Evolutionary conservation across 1,139 yeast species (phyloP).

Genomic region (Saccharomyces hybrid): DNA sequence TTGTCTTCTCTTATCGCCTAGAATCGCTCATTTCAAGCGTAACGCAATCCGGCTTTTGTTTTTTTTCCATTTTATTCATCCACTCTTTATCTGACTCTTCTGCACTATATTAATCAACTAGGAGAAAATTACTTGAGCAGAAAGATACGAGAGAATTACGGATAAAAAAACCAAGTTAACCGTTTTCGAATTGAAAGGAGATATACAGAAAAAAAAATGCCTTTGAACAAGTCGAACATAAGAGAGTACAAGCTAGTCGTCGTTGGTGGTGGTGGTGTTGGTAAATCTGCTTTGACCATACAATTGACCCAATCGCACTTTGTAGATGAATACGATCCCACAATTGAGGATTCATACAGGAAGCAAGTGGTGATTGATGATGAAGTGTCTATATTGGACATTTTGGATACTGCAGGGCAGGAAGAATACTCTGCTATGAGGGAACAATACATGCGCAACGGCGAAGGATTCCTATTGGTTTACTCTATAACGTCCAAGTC

Average conservation of each 20-base stretch:
- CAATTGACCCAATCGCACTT: constrained; percentile 86
- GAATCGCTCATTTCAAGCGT: not conserved
- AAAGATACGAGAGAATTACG: not conserved
- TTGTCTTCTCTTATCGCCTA: not conserved
- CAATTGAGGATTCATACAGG: constrained; percentile 86
- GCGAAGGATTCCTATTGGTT: constrained; percentile 82
- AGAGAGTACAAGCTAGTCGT: constrained; percentile 83
- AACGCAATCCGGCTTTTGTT: not conserved
- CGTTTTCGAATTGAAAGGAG: not conserved
- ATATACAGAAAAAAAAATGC: constrained; percentile 6
- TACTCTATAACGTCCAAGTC: constrained; percentile 76
- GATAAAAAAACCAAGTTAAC: not conserved
- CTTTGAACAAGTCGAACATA: constrained; percentile 24
- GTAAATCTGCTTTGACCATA: constrained; percentile 91
- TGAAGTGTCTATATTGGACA: constrained; percentile 71
- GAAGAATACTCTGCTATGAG: constrained; percentile 96
- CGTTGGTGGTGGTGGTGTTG: constrained; percentile 98
- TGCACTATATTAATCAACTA: not conserved
- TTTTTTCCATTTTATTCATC: not conserved
- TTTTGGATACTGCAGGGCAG: constrained; percentile 96
- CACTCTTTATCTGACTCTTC: not conserved
- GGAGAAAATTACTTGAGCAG: not conserved
- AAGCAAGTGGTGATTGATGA: constrained; percentile 77
- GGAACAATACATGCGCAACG: constrained; percentile 89
- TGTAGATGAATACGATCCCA: constrained; percentile 95